Evolutionary conservation across 2,329 filamentous ascomycete species (phyloP), one percentile per base, ranked within the genome.

Genomic region (Cordyceps farinosa): DNA sequence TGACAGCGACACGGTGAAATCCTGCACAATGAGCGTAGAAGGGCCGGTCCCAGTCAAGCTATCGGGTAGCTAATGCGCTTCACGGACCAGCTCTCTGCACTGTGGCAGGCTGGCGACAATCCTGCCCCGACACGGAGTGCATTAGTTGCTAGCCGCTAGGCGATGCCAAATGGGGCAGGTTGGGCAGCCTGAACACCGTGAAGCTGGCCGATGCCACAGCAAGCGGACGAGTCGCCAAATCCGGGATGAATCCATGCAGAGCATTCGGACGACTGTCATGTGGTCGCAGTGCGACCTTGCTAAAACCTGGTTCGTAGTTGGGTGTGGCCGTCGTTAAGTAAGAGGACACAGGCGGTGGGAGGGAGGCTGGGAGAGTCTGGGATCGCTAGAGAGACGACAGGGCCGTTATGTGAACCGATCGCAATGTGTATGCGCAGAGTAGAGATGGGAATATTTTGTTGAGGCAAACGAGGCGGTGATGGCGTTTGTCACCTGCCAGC

Each of bases 161-260:
- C 51, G 50, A 22, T 40, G 5, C 51, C 11, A 29, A 13, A 54
- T 29, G 51, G 34, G 51, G 34, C 51, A 40, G 51, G 51, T 40
- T 29, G 51, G 34, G 11, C 17, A 40, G 17, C 22, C 11, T 13
- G 34, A 27, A 8, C 7, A 10, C 13, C 11, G 11, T 56, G 40
- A 44, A 44, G 38, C 53, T 45, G 22, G 53, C 53, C 29, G 42
- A 56, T 56, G 15, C 29, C 40, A 56, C 53, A 3, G 27, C 40
- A 44, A 7, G 29, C 53, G 53, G 53, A 32, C 53, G 38, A 56
- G 53, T 44, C 40, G 13, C 53, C 53, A 45, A 56, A 56, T 44
- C 8, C 51, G 40, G 53, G 53, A 56, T 45, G 29, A 56, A 30
- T 56, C 27, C 3, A 32, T 45, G 53, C 27, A 56, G 53, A 44